phyloP scores from a whole-genome alignment of 768 basidiomycete species.

The Termitomyces sp. region DNA sequence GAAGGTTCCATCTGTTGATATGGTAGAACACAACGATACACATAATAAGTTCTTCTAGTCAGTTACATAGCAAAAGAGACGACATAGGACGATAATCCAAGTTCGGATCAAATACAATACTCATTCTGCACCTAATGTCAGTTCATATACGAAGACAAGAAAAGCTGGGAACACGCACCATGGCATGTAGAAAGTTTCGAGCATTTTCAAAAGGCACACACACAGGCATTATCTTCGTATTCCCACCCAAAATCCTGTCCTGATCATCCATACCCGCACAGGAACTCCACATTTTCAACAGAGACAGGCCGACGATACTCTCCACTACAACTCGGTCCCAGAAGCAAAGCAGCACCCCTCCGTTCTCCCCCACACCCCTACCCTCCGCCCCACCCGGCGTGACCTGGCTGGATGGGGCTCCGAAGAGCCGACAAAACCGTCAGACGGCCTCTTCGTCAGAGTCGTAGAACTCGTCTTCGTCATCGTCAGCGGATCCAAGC shows the following conservation, averaged over 20 bases:
- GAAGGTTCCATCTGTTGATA: background rate
- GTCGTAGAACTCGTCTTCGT: slow-evolving; percentile 85
- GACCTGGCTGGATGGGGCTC: slow-evolving; percentile 68
- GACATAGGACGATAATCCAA: slow-evolving; percentile 1
- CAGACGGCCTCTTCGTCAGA: slow-evolving; percentile 76
- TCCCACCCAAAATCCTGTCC: slow-evolving; percentile 7
- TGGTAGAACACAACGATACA: background rate
- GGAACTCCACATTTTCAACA: background rate
- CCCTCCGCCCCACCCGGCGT: slow-evolving; percentile 67
- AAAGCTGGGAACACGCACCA: background rate
- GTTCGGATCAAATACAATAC: background rate
- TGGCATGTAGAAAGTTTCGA: background rate
- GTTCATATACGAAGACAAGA: background rate
- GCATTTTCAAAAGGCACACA: slow-evolving; percentile 6
- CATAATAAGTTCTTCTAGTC: background rate
- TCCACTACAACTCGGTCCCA: background rate
- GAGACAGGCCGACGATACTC: background rate
- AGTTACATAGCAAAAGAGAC: slow-evolving; percentile 8
- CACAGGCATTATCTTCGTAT: slow-evolving; percentile 4
- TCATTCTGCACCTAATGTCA: background rate
- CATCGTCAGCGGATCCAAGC: slow-evolving; percentile 70
- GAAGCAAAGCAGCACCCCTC: background rate
- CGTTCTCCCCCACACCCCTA: slow-evolving; percentile 20
- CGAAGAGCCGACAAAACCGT: slow-evolving; percentile 83
- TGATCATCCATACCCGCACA: slow-evolving; percentile 2